Evolutionary conservation across 345 rosid species (phyloP), one percentile per base, ranked within the genome.

Genomic region (Eucalyptus grandis): DNA sequence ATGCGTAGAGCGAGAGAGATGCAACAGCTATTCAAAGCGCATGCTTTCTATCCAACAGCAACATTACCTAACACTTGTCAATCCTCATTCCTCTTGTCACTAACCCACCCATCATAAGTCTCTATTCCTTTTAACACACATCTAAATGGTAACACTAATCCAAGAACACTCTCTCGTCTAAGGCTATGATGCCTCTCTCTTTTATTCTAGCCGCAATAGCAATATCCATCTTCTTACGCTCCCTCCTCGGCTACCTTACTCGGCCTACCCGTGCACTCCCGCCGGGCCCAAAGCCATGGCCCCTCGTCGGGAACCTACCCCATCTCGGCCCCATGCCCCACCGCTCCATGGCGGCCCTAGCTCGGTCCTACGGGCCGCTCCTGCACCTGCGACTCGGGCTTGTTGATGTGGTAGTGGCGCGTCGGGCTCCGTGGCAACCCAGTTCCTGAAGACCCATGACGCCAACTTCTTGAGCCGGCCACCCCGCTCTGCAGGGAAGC

Each of bases 211-310:
- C 72, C 88, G 80, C 93, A 58, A 49, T 92, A 5, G 14, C 88
- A 12, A 13, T 60, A 0, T 89, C 92, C 27, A 15, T 88, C 80
- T 90, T 94, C 11, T 26, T 94, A 16, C 91, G 88, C 89, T 81
- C 87, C 89, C 83, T 94, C 90, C 82, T 92, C 90, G 46, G 51
- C 88, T 87, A 89, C 85, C 90, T 92, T 34, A n/a, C 40, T 69
- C 91, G 89, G 31, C 93, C 69, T 37, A 26, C 89, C 62, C 92
- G 40, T 7, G 90, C 87, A 27, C 95, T 97, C 27, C 99, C 98
- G 11, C 99, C 99, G 0, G 99, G 99, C 4, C 99, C 99, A 0
- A 94, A 46, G 43, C 98, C 98, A 72, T 95, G 99, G 99, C 99
- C 99, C 3, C 85, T 98, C 6, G 22, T 98, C 9, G 98, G 99